Evolutionary conservation across 169 alveolate genomes (phyloP).

Genomic region (Babesia ovata): DNA sequence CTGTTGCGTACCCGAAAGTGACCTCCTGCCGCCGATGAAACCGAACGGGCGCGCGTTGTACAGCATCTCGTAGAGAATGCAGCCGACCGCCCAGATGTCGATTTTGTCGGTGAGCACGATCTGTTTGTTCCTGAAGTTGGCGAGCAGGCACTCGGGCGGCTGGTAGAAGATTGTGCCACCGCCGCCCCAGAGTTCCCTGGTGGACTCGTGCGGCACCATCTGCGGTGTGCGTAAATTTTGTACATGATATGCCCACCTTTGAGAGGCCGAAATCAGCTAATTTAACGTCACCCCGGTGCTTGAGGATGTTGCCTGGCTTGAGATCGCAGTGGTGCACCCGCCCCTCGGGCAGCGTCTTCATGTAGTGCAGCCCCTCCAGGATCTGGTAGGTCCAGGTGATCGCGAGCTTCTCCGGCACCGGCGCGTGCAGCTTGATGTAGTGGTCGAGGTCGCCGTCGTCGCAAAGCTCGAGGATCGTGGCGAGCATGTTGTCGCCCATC

Average conservation of each 20-base stretch:
- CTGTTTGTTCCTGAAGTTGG: slow-evolving; percentile 71
- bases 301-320: slow-evolving; percentile 87
- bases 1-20: slow-evolving; percentile 55
- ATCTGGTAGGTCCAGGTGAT: slow-evolving; percentile 86
- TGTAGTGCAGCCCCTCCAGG: slow-evolving; percentile 81
- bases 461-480: slow-evolving; percentile 83
- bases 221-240: background rate
- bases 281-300: slow-evolving; percentile 84
- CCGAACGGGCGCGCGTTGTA: slow-evolving; percentile 77
- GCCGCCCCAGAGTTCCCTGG: slow-evolving; percentile 79
- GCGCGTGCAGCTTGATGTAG: slow-evolving; percentile 84
- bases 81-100: slow-evolving; percentile 91
- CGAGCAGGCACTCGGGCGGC: slow-evolving; percentile 87
- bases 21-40: slow-evolving; percentile 36
- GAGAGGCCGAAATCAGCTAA: slow-evolving; percentile 89
- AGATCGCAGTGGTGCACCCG: slow-evolving; percentile 85
- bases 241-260: slow-evolving; percentile 27
- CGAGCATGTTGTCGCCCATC: slow-evolving; percentile 83
- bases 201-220: slow-evolving; percentile 75
- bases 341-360: slow-evolving; percentile 85
- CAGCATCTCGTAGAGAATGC: slow-evolving; percentile 88
- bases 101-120: slow-evolving; percentile 78
- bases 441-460: slow-evolving; percentile 87
- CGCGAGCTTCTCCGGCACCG: slow-evolving; percentile 85
- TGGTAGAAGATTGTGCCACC: slow-evolving; percentile 92